Evolutionary conservation across 768 basidiomycete species (phyloP), one percentile per base, ranked within the genome.

Genomic region (Hirschioporus abietinus): DNA sequence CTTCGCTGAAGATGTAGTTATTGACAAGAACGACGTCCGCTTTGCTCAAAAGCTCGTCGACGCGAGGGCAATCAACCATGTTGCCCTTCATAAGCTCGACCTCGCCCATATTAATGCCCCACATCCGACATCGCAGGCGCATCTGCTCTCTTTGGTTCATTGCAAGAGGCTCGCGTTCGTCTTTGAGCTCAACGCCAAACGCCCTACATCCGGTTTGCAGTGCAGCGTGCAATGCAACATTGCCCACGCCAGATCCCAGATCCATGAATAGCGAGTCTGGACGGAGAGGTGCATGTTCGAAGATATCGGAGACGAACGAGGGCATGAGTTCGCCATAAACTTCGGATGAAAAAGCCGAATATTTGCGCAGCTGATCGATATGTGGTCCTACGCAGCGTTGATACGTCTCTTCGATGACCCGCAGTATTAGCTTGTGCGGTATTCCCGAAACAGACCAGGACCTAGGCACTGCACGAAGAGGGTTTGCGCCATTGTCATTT

Each of bases 1-100:
- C 83, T 71, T 89, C 85, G 68, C 84, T 81, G 73, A 94, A 95
- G 1, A 91, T 90, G 77, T 92, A 94, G 74, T 94, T 95, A 74
- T 95, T 93, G 65, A 93, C 90, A 68, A 99, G 79, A 8, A 99
- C 89, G 0, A 99, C 93, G 72, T 99, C 95, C 1, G 97, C 96
- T 71, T 88, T 78, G 9, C 83, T 74, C 65, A 99, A 83, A 63
- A 94, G 79, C 73, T 88, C 85, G 58, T 87, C 82, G 18, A 95
- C 87, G 52, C 88, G 80, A 25, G 73, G 73, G 72, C 89, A 87
- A 66, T 82, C 78, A 63, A 94, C 80, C 87, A 99, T 97, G 73
- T 98, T 88, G 0, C 93, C 94, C 74, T 96, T 84, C 74, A 91
- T 88, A 15, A 93, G 78, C 74, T 92, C 89, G 27, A 94, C 86